Percentiles rank a stretch among this genome's conserved stretches.
phyloP scores from a whole-genome alignment of 371 early-diverging fungal genomes.

The Mucor lusitanicus region DNA sequence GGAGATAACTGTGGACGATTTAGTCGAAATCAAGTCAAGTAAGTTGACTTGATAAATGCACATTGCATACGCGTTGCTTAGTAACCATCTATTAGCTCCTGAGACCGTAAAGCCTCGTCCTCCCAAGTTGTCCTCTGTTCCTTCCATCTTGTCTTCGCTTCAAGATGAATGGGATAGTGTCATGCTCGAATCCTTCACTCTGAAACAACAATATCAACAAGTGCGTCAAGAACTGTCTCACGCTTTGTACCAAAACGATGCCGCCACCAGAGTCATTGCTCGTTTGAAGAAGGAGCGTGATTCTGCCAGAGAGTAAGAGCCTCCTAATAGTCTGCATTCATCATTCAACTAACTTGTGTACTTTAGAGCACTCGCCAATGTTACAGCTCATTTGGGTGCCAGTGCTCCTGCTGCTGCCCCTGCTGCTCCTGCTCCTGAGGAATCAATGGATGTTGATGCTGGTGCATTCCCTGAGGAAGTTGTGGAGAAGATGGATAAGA shows the following conservation, averaged over 20 bases:
- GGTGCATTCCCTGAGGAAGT: conserved; percentile 52
- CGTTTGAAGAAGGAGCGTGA: conserved; percentile 89
- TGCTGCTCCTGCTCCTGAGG: conserved; percentile 45
- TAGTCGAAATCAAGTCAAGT: conserved; percentile 76
- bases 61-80: not conserved
- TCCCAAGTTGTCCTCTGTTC: conserved; percentile 89
- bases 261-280: conserved; percentile 93
- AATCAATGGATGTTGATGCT: conserved; percentile 69
- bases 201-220: conserved; percentile 91
- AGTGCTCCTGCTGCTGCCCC: conserved; percentile 33
- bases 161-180: conserved; percentile 96
- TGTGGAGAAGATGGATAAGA: conserved; percentile 60
- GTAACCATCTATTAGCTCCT: conserved; percentile 48
- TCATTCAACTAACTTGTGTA: not conserved
- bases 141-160: conserved; percentile 83
- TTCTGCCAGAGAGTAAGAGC: conserved; percentile 77
- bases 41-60: conserved; percentile 9
- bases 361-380: conserved; percentile 63
- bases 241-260: conserved; percentile 94
- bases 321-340: not conserved
- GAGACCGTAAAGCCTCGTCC: conserved; percentile 84
- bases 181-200: conserved; percentile 89
- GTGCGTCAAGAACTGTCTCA: conserved; percentile 90
- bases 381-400: conserved; percentile 70
- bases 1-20: conserved; percentile 74